Conservation (phyloP, 1,139 yeast genomes). For the Suzukiozyma palmioleophila region DNA sequence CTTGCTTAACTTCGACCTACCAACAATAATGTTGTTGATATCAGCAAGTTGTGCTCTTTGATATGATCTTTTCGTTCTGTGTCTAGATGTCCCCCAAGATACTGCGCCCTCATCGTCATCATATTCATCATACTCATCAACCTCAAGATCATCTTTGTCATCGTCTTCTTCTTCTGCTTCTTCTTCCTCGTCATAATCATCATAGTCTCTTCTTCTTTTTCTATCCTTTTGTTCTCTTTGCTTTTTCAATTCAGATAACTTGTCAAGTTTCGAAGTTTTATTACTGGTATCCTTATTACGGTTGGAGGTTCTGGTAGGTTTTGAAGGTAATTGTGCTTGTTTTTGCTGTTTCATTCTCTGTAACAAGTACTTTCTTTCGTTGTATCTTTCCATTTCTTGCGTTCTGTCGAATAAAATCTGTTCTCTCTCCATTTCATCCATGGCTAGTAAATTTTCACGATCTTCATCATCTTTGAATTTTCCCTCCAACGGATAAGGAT, state of each 20-base stretch:
- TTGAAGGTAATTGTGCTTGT: constrained; percentile 29
- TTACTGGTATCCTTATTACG: constrained; percentile 16
- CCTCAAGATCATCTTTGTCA: constrained; percentile 40
- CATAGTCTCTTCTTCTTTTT: constrained; percentile 27
- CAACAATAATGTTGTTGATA: constrained; percentile 67
- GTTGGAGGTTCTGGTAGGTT: constrained; percentile 18
- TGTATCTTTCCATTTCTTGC: constrained; percentile 83
- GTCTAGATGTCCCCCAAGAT: constrained; percentile 42
- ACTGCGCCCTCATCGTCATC: constrained; percentile 43
- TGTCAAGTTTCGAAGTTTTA: constrained; percentile 41
- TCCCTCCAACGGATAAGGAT: constrained; percentile 92
- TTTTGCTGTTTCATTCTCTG: constrained; percentile 68
- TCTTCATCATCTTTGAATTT: constrained; percentile 84
- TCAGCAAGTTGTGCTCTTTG: constrained; percentile 48
- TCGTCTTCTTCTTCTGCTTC: constrained; percentile 34
- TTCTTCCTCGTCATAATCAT: constrained; percentile 40
- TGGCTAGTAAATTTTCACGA: constrained; percentile 55
- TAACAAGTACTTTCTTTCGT: constrained; percentile 76
- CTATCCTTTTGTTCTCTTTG: constrained; percentile 69
- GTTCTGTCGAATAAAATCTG: constrained; percentile 85
- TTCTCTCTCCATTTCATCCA: constrained; percentile 93
- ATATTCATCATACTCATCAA: constrained; percentile 37
- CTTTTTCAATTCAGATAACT: constrained; percentile 77
- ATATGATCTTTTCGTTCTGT: constrained; percentile 23
- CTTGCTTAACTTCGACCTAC: constrained; percentile 70